Evolutionary conservation across 1,139 yeast species (phyloP), one percentile per base, ranked within the genome.

Genomic region (Geotrichum aggregatum): DNA sequence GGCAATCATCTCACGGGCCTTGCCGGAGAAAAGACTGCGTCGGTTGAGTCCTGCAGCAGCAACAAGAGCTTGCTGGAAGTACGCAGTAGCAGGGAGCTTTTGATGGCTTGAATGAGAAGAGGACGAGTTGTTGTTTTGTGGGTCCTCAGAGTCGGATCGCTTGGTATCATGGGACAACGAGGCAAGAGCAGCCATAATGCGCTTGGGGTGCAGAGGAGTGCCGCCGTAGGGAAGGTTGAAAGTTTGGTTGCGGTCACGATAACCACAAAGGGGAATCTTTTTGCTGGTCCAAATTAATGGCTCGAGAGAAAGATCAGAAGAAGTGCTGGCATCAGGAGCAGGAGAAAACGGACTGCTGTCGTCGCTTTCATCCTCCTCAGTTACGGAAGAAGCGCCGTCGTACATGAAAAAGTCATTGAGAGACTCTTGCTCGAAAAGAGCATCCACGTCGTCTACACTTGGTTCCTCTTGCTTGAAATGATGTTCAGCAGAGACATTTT

Each of bases 1-100:
- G 33, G 47, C 47, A 44, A 78, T 76, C 78, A 78, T 78, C 65
- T 78, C 82, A 56, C 79, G 74, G 50, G 80, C 79, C 60, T 72
- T 74, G 52, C 82, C 82, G 36, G 77, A 68, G 58, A 75, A 65
- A 50, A 78, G 67, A 52, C 78, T 73, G 54, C 76, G 68, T 55
- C 74, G 72, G 61, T 77, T 78, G 59, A 78, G 67, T 11, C 65
- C 66, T 3, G 61, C 55, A 34, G 65, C 66, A n/a, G 61, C 64
- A 26, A 61, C 54, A 21, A 61, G 53, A 1, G 66, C 66, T 46
- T 63, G 65, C 52, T 62, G 66, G 52, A 62, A 62, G 47, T 57
- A 56, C 2, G 62, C 62, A 24, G 54, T 54, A 30, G 53, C 47
- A 7, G 48, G 46, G 14, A 42, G 26, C 36, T 42, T 42, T 4